Base-by-base conservation (phyloP, 768 basidiomycete species). In the Pholiota molesta region DNA sequence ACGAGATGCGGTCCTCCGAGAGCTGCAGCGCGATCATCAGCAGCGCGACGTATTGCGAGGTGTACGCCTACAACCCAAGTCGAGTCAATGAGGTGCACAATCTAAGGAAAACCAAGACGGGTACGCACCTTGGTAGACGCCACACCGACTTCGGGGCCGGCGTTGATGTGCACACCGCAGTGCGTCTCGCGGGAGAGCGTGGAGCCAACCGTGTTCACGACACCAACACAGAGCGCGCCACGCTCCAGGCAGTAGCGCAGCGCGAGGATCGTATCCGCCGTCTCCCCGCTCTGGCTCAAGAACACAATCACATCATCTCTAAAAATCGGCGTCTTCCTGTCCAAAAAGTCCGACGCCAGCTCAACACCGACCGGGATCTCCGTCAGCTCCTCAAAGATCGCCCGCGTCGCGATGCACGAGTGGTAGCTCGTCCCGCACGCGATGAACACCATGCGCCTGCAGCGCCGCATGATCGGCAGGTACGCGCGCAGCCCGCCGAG, bases 371-470 rank as follows among this genome's bases (percentile, higher is more conserved):
- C 94, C 14, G 97, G 97, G 67, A 99, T 99, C 78, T 99, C 97
- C 17, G 97, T 99, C 70, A 99, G 81, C 76, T 99, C 97, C 75
- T 99, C 97, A 66, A 99, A 99, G 72, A 99, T 98, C 11, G 95
- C 92, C 49, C 97, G 92, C 28, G 95, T 97, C 57, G 97, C 97
- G 59, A 99, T 74, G 75, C 93, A 94, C 23, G 97, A 99, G 80
- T 99, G 97, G 75, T 97, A 99, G 70, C 91, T 94, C 21, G 97
- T 99, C 57, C 97, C 97, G 69, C 97, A 99, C n/a, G 97, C 97
- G 63, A 91, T 91, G 77, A 99, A 99, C 40, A 99, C 91, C 68
- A 99, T 93, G 58, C 97, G 86, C 63, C 97, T 84, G 58, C 95
- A 92, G 66, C 97, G 89, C 62, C 97, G 89, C 72, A 99, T 99